A percentile compares a stretch with the other conserved stretches of the same genome.
Conservation (phyloP, 805 yeast genomes). For the Ogataea kodamae region DNA sequence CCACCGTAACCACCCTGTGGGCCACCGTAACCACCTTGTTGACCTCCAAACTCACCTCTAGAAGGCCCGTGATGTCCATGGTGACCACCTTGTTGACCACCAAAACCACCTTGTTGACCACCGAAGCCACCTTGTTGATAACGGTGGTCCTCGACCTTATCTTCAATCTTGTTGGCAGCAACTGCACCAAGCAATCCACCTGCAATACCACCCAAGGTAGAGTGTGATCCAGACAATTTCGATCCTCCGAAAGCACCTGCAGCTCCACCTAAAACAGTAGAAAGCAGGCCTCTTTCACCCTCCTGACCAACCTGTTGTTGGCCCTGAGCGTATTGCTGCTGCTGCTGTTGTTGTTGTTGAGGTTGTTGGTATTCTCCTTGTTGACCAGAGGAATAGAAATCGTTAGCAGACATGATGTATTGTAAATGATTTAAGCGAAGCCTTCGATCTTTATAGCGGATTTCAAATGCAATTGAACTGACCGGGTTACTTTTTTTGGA, state of each 20-base stretch:
- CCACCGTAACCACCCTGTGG: slow-evolving; percentile 19
- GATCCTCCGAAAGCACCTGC: slow-evolving; percentile 54
- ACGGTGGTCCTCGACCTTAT: slow-evolving; percentile 30
- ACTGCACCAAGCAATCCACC: slow-evolving; percentile 58
- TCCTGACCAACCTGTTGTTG: slow-evolving; percentile 27
- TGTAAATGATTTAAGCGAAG: background rate
- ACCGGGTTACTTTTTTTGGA: slow-evolving; percentile 8
- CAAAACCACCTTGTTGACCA: slow-evolving; percentile 18
- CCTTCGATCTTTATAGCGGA: slow-evolving; percentile 3
- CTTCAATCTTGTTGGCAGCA: slow-evolving; percentile 48
- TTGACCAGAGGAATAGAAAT: slow-evolving; percentile 46
- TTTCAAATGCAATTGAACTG: slow-evolving; percentile 1
- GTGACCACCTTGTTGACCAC: slow-evolving; percentile 16
- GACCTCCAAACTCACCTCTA: slow-evolving; percentile 22
- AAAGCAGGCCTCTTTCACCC: slow-evolving; percentile 41
- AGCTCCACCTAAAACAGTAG: slow-evolving; percentile 48
- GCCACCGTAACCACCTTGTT: slow-evolving; percentile 15
- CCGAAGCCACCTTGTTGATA: slow-evolving; percentile 15
- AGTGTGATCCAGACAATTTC: slow-evolving; percentile 39
- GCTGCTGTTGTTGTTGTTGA: slow-evolving; percentile 32
- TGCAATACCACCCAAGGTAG: slow-evolving; percentile 42
- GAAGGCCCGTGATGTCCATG: slow-evolving; percentile 11
- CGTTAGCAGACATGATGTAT: slow-evolving; percentile 52
- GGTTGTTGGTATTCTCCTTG: slow-evolving; percentile 35
- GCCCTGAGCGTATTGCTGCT: too few species aligned